phyloP scores from a whole-genome alignment of 805 yeast genomes.

The Pichia manshurica region DNA sequence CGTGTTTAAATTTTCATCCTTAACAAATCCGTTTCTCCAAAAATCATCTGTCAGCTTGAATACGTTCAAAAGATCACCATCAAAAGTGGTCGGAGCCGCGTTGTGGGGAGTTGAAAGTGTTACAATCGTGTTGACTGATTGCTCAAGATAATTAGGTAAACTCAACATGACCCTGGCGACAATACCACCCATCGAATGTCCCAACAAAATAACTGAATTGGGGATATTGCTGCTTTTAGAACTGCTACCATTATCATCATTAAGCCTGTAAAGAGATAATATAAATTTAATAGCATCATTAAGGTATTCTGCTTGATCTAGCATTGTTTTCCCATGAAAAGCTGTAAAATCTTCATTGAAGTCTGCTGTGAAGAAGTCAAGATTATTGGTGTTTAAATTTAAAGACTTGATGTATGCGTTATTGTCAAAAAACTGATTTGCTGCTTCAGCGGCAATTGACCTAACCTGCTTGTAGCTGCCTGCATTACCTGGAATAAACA shows the following conservation, averaged over 20 bases:
- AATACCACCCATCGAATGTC: conserved; percentile 97
- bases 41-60: conserved; percentile 70
- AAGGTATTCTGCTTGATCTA: conserved; percentile 88
- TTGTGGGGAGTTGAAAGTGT: conserved; percentile 91
- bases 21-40: conserved; percentile 63
- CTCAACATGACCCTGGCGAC: conserved; percentile 84
- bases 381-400: conserved; percentile 35
- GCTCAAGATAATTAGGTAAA: conserved; percentile 63
- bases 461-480: conserved; percentile 89
- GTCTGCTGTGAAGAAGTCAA: conserved; percentile 88
- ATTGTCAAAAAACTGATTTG: conserved; percentile 46
- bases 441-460: conserved; percentile 81
- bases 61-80: conserved; percentile 73
- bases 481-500: conserved; percentile 96
- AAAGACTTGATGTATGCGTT: conserved; percentile 22
- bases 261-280: conserved; percentile 52
- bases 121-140: conserved; percentile 74
- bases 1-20: conserved; percentile 10
- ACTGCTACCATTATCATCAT: conserved; percentile 8
- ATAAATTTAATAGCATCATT: conserved; percentile 84
- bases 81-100: conserved; percentile 88
- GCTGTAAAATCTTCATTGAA: conserved; percentile 96
- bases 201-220: conserved; percentile 68
- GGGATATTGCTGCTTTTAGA: conserved; percentile 17
- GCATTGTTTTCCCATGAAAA: conserved; percentile 86